These are phyloP conservation scores for Scutellaria galericulata DNA, from an alignment of 257 asterid genomes.

Conservation along the genomic window DNA sequence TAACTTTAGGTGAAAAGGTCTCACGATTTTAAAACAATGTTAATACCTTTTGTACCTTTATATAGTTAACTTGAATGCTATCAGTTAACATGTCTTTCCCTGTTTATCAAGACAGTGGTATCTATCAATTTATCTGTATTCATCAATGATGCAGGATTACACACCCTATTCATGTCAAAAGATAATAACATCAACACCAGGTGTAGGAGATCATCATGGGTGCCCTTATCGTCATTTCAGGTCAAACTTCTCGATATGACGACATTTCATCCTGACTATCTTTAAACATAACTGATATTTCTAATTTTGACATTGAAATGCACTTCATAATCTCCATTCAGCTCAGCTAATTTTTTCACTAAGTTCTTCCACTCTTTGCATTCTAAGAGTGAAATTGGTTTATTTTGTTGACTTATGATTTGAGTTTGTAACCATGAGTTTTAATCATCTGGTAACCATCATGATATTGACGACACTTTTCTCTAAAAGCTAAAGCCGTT, in stretches of 20 bases:
- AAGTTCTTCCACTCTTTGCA: slow-evolving; percentile 10
- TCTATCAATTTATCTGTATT: slow-evolving; percentile 17
- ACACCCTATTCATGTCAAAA: slow-evolving; percentile 94
- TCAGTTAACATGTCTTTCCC: slow-evolving; percentile 8
- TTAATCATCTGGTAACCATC: slow-evolving; percentile 11
- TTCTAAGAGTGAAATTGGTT: background rate
- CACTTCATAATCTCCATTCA: slow-evolving; percentile 21
- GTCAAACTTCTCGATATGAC: slow-evolving; percentile 49
- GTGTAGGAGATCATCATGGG: slow-evolving; percentile 97
- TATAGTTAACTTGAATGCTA: background rate
- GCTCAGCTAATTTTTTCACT: background rate
- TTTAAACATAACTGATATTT: slow-evolving; percentile 20
- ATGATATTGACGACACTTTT: background rate
- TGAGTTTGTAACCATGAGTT: slow-evolving; percentile 8
- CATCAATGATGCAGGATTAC: slow-evolving; percentile 76
- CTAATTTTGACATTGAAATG: slow-evolving; percentile 3
- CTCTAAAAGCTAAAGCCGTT: background rate
- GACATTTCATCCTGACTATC: slow-evolving; percentile 24
- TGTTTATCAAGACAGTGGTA: slow-evolving; percentile 19
- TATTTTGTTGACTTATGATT: slow-evolving; percentile 20
- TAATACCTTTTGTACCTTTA: background rate
- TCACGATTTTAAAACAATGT: slow-evolving; percentile 15
- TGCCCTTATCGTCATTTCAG: slow-evolving; percentile 98
- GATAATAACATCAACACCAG: slow-evolving; percentile 81
- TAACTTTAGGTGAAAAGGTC: slow-evolving; percentile 9